Conservation (phyloP, 1,284 basidiomycete genomes). For the Puccinia triticina region DNA sequence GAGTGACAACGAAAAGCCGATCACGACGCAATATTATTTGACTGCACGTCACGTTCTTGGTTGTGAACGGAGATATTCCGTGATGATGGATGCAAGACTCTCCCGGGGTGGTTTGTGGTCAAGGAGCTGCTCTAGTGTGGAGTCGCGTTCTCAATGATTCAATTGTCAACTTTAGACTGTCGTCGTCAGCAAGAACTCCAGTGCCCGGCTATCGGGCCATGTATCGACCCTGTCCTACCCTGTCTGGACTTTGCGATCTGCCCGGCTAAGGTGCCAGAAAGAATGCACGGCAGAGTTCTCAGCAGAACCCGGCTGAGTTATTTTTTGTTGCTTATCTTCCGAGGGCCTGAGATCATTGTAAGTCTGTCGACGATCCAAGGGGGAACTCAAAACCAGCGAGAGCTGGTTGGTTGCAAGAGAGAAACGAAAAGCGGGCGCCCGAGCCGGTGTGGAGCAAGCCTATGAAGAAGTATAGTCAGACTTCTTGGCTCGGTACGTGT, state of each 20-base stretch:
- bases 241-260: no score
- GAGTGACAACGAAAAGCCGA: background rate
- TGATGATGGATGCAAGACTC: no score
- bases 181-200: background rate
- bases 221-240: no score
- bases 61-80: no score
- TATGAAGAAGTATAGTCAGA: background rate
- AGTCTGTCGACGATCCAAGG: background rate
- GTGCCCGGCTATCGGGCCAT: background rate
- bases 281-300: no score
- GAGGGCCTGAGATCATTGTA: background rate
- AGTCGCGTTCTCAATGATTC: no score
- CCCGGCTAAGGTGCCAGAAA: no score
- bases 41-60: no score
- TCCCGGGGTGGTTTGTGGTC: no score
- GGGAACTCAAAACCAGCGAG: background rate
- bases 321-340: background rate
- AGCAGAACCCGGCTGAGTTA: background rate
- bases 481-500: background rate
- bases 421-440: background rate
- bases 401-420: background rate
- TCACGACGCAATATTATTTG: background rate
- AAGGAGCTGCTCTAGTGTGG: no score
- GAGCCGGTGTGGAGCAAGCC: background rate
- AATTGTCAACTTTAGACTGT: background rate